A percentile compares a stretch with the other conserved stretches of the same genome.
Evolutionary conservation across 208 protist species (phyloP).

Genomic region (Trypanosoma caninum): DNA sequence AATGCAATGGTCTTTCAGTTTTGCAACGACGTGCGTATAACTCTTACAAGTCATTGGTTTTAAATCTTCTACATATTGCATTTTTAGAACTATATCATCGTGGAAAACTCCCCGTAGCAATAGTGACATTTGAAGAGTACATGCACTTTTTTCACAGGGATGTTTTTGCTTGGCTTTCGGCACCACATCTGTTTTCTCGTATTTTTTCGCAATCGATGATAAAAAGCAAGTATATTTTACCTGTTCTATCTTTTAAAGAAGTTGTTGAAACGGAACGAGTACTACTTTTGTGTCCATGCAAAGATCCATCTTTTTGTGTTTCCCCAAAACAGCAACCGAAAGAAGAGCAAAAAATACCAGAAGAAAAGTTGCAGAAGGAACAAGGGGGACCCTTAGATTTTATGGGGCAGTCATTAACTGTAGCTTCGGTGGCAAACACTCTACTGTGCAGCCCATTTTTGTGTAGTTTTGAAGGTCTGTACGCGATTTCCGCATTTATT

Average conservation of each 20-base stretch:
- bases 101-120: slow-evolving; percentile 1
- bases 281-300: not conserved
- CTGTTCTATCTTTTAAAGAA: slow-evolving; percentile 14
- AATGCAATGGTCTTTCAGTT: slow-evolving; percentile 63
- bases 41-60: slow-evolving; percentile 52
- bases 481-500: slow-evolving; percentile 23
- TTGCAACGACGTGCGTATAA: slow-evolving; percentile 79
- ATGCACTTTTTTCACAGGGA: slow-evolving; percentile 36
- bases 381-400: not conserved
- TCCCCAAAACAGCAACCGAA: not conserved
- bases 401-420: no score
- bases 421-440: no score
- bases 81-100: slow-evolving; percentile 77
- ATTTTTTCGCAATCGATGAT: not conserved
- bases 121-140: slow-evolving; percentile 42
- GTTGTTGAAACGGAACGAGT: slow-evolving; percentile 22
- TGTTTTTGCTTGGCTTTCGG: slow-evolving; percentile 54
- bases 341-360: not conserved
- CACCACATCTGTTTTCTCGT: slow-evolving; percentile 43
- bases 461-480: no score
- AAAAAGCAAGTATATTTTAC: not conserved
- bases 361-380: not conserved
- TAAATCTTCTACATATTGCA: slow-evolving; percentile 71
- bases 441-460: no score
- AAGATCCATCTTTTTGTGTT: not conserved